A percentile compares a stretch with the other conserved stretches of the same genome.
phyloP scores from a whole-genome alignment of 306 rosid genomes.

The Quercus aquifolioides region DNA sequence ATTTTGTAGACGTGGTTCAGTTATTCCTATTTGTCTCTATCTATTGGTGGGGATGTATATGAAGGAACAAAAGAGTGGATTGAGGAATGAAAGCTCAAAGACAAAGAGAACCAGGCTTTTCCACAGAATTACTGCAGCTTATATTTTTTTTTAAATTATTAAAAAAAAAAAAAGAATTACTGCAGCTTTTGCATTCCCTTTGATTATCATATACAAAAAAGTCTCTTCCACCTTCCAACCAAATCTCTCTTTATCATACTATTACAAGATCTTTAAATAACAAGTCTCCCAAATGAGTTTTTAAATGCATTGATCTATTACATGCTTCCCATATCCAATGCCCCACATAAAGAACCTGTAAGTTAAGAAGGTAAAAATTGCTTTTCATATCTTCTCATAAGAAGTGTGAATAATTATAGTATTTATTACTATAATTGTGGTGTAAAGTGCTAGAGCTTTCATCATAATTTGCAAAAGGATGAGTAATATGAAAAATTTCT shows the following conservation, averaged over 20 bases:
- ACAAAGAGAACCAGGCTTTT: too few relatives aligned
- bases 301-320: background rate
- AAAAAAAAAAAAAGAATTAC: too few relatives aligned
- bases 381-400: background rate
- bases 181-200: too few relatives aligned
- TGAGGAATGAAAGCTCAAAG: too few relatives aligned
- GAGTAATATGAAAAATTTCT: background rate
- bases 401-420: background rate
- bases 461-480: background rate
- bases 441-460: background rate
- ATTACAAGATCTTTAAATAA: background rate
- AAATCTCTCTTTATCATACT: background rate
- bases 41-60: too few relatives aligned
- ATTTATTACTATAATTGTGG: background rate
- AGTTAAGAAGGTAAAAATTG: background rate
- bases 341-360: background rate
- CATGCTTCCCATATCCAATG: background rate
- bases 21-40: too few relatives aligned
- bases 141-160: too few relatives aligned
- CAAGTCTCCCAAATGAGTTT: background rate
- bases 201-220: too few relatives aligned
- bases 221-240: too few relatives aligned
- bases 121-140: too few relatives aligned
- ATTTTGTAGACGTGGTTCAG: too few relatives aligned
- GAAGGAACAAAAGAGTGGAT: too few relatives aligned